Conservation (phyloP, 805 yeast species). For the Lipomyces spencermartinsiae region DNA sequence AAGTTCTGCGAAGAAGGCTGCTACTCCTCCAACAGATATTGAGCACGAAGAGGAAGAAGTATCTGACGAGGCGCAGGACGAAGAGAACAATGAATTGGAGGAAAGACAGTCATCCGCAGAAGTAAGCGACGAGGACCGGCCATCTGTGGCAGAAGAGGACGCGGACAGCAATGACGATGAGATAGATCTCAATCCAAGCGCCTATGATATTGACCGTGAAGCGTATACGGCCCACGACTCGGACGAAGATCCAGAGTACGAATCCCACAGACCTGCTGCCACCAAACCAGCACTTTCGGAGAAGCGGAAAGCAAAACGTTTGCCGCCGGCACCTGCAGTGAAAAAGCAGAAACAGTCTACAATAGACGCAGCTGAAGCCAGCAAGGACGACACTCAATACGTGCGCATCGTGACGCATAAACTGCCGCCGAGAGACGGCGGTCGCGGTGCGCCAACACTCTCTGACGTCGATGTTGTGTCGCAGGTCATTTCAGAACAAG, state of each 20-base stretch:
- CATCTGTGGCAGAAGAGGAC: background rate
- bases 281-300: background rate
- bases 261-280: background rate
- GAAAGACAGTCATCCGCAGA: background rate
- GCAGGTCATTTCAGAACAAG: constrained; percentile 27
- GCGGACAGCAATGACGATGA: background rate
- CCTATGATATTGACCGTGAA: background rate
- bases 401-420: constrained; percentile 20
- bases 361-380: background rate
- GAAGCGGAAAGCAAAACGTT: background rate
- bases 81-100: background rate
- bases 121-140: too few relatives aligned
- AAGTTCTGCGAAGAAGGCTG: background rate
- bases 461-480: constrained; percentile 34
- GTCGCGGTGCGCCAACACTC: constrained; percentile 19
- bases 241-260: background rate
- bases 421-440: constrained; percentile 14
- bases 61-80: background rate
- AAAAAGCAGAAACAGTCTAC: background rate
- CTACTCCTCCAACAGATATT: background rate
- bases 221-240: background rate
- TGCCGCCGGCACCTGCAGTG: background rate
- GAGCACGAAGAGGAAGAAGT: background rate
- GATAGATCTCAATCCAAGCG: background rate
- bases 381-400: constrained; percentile 8